phyloP scores from a whole-genome alignment of 495 filamentous ascomycete genomes.

The Aspergillus conjunctus region DNA sequence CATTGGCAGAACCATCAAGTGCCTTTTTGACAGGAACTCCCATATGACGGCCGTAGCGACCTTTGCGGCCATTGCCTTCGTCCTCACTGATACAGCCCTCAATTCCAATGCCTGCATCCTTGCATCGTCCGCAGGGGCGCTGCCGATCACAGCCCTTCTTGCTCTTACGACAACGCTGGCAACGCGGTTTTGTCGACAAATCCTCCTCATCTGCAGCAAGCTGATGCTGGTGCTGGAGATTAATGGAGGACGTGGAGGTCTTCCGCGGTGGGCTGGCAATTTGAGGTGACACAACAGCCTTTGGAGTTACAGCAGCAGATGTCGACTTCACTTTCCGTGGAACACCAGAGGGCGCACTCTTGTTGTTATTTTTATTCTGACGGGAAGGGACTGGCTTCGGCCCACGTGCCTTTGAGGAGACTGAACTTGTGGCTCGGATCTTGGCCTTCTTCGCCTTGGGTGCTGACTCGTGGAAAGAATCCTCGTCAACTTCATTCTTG shows the following conservation, averaged over 20 bases:
- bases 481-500: constrained; percentile 55
- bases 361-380: constrained; percentile 45
- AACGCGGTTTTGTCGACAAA: constrained; percentile 90
- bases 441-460: constrained; percentile 52
- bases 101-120: constrained; percentile 88
- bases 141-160: constrained; percentile 99
- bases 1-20: constrained; percentile 37
- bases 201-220: constrained; percentile 86
- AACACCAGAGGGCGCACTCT: constrained; percentile 40
- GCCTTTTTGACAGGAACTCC: constrained; percentile 84
- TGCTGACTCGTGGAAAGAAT: constrained; percentile 41
- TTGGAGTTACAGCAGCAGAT: constrained; percentile 37
- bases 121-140: constrained; percentile 90
- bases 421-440: constrained; percentile 35
- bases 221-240: constrained; percentile 66
- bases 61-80: constrained; percentile 92
- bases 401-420: constrained; percentile 38
- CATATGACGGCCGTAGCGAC: constrained; percentile 95
- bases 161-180: constrained; percentile 97
- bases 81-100: constrained; percentile 96
- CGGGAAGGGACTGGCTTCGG: constrained; percentile 45
- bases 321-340: constrained; percentile 61
- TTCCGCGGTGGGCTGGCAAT: constrained; percentile 70
- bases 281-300: constrained; percentile 68
- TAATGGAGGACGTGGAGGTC: constrained; percentile 65